Evolutionary conservation across 192 early-diverging fungal genomes (phyloP), one percentile per base, ranked within the genome.

Genomic region (Mycoemilia scoparia): DNA sequence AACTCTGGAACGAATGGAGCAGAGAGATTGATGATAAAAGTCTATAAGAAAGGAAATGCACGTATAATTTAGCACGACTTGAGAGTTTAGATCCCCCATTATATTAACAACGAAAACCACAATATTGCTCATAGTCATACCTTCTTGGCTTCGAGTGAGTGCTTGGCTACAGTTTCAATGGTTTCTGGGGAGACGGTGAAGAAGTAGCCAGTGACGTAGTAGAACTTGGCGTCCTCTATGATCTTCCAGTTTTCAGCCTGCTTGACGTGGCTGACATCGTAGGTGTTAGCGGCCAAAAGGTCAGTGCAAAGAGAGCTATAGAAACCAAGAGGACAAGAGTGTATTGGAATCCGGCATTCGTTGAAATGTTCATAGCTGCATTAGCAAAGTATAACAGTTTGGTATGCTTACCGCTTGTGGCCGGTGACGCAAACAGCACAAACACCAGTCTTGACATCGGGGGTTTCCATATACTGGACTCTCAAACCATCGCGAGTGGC

Each of bases 341-440:
- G n/a, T 53, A 28, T 24, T 31, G 21, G n/a, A 42, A 15, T 28
- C 29, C 38, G n/a, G n/a, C 15, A 23, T n/a, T 1, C 1, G 16
- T 37, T 34, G 38, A 40, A 24, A 28, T n/a, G 7, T 17, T 7
- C 30, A 22, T 4, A 32, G 16, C 3, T 3, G 31, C 8, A 21
- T 35, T 26, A 16, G 14, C 15, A 13, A 14, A 15, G 10, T 33
- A 7, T 32, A 5, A 29, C 34, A 21, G 0, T 4, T 39, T 29
- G 34, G 27, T 17, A n/a, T 73, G n/a, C n/a, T n/a, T n/a, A n/a
- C n/a, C n/a, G 70, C 60, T 89, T 51, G 23, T 72, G 70, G 34
- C 77, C 87, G 48, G 88, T 92, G 57, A 98, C 82, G 45, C 95
- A 64, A 36, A 87, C 84, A 48, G 87, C 95, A 55, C 95, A 98